phyloP scores from a whole-genome alignment of 2,329 filamentous ascomycete species.

The Knufia petricola region DNA sequence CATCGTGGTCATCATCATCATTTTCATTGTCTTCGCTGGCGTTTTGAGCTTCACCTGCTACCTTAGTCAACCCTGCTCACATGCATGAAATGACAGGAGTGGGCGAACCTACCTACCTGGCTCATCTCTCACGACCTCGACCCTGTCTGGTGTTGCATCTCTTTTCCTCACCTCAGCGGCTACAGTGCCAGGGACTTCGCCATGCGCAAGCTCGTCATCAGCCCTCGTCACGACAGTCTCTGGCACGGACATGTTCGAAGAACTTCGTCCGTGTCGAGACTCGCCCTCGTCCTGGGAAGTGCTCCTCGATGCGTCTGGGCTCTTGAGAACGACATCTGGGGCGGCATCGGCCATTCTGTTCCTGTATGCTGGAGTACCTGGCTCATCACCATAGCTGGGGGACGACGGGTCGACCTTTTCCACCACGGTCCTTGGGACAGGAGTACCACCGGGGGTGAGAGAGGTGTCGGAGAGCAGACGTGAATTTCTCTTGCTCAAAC shows the following conservation, averaged over 20 bases:
- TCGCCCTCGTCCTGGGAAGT: constrained; percentile 8
- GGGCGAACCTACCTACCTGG: constrained; percentile 46
- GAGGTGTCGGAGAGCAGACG: constrained; percentile 33
- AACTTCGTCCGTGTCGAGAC: constrained; percentile 1
- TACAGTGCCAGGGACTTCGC: constrained; percentile 26
- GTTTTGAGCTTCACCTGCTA: constrained; percentile 12
- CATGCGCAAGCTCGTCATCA: constrained; percentile 31
- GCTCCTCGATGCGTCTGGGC: constrained; percentile 21
- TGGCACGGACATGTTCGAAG: constrained; percentile 26
- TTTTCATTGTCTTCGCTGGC: constrained; percentile 35
- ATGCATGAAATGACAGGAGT: neutral
- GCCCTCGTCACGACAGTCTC: constrained; percentile 38
- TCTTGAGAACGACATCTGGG: constrained; percentile 48
- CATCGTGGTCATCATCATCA: constrained; percentile 33
- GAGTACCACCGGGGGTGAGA: constrained; percentile 41
- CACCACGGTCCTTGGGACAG: constrained; percentile 51
- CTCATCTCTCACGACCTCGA: constrained; percentile 35
- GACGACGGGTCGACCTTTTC: constrained; percentile 50
- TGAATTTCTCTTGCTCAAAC: constrained; percentile 33
- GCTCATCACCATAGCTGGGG: constrained; percentile 52
- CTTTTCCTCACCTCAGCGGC: constrained; percentile 33
- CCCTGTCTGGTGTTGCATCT: constrained; percentile 36
- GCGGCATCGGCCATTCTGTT: constrained; percentile 48
- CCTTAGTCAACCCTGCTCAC: neutral
- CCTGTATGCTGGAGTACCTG: constrained; percentile 50